Conservation (phyloP, 1,284 basidiomycete genomes). For the Apiotrichum siamense region DNA sequence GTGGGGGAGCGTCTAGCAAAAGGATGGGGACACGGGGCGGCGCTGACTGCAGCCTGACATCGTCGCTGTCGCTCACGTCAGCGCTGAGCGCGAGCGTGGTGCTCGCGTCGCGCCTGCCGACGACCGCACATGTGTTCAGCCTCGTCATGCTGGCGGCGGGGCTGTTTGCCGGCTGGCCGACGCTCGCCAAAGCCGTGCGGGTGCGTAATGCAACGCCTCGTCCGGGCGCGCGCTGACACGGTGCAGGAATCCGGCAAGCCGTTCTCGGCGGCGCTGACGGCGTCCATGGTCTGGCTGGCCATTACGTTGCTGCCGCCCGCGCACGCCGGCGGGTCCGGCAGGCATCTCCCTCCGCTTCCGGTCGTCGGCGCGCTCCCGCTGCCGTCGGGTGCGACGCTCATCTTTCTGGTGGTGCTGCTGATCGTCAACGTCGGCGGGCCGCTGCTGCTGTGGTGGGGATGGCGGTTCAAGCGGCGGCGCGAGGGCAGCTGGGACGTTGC, state of each 20-base stretch:
- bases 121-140: slow-evolving; percentile 82
- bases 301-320: slow-evolving; percentile 19
- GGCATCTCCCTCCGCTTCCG: no score
- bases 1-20: no score
- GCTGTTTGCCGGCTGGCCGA: slow-evolving; percentile 77
- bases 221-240: background rate
- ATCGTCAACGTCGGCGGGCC: slow-evolving; percentile 38
- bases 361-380: background rate
- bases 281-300: slow-evolving; percentile 29
- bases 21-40: no score
- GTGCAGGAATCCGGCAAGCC: slow-evolving; percentile 28
- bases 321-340: no score
- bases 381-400: slow-evolving; percentile 17
- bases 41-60: slow-evolving; percentile 74
- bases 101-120: slow-evolving; percentile 77
- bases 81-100: slow-evolving; percentile 91
- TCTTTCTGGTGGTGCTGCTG: slow-evolving; percentile 22
- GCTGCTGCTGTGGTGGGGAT: slow-evolving; percentile 35
- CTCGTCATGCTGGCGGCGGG: slow-evolving; percentile 80
- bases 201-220: slow-evolving; percentile 48
- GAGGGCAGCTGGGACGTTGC: slow-evolving; percentile 43
- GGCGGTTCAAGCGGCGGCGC: slow-evolving; percentile 40
- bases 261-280: slow-evolving; percentile 33
- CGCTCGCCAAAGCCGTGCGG: slow-evolving; percentile 69
- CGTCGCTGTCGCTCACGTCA: slow-evolving; percentile 89